Percentiles rank a stretch among this genome's conserved stretches.
These are phyloP conservation scores for Amoeboaphelidium protococcarum DNA, from an alignment of 371 early-diverging fungal genomes.

Conservation along the genomic window DNA sequence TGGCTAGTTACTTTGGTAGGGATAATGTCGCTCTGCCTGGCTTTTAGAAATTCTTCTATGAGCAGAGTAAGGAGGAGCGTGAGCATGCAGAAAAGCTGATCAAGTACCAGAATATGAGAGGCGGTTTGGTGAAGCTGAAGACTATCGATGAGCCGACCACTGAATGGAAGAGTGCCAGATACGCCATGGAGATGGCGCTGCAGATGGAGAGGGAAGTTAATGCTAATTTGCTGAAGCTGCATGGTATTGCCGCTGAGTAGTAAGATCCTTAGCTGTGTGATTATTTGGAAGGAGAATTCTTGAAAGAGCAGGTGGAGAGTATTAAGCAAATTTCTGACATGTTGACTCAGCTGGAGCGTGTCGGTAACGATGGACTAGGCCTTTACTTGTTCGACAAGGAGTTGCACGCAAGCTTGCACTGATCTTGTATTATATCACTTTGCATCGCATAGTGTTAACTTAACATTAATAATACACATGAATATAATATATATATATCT, in stretches of 20 bases:
- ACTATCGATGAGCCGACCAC: neutral
- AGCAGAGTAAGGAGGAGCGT: constrained; percentile 18
- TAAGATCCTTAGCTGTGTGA: neutral
- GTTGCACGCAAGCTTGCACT: too few relatives aligned
- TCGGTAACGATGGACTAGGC: neutral
- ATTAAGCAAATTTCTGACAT: neutral
- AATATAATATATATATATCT: too few relatives aligned
- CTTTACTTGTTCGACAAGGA: neutral
- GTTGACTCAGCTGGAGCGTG: neutral
- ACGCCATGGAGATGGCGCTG: neutral
- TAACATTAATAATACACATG: too few relatives aligned
- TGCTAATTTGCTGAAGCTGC: neutral
- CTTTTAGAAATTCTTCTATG: constrained; percentile 26
- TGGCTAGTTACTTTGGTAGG: constrained; percentile 25
- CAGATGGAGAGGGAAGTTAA: neutral
- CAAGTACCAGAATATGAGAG: neutral
- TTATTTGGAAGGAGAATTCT: neutral
- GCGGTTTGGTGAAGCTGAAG: neutral
- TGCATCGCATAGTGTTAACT: too few relatives aligned
- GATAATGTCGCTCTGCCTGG: constrained; percentile 27
- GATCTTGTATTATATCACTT: too few relatives aligned
- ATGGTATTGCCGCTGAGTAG: neutral
- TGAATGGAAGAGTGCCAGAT: neutral
- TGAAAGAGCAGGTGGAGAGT: neutral
- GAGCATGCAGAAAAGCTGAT: neutral